Evolutionary conservation across 768 basidiomycete genomes (phyloP).

Genomic region (Candolleomyces aberdarensis): DNA sequence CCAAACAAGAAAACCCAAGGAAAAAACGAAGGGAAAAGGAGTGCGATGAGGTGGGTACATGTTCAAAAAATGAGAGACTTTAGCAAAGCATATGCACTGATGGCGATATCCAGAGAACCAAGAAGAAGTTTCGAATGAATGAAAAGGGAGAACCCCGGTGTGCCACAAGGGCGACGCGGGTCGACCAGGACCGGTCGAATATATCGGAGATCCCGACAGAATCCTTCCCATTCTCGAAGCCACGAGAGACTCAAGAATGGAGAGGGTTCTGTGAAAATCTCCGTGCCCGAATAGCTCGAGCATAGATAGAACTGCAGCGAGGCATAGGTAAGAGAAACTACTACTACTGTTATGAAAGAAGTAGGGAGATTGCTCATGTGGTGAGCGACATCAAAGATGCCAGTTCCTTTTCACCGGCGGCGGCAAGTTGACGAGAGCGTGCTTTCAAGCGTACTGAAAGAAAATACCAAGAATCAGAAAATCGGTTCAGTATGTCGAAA

Average conservation of each 20-base stretch:
- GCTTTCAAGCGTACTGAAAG: conserved; percentile 83
- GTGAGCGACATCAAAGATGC: neutral
- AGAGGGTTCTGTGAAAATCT: neutral
- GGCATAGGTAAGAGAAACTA: neutral
- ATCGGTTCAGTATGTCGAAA: neutral
- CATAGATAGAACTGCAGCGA: neutral
- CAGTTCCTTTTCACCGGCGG: conserved; percentile 2
- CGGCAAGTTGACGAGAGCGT: conserved; percentile 70
- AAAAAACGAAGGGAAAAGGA: too few species aligned
- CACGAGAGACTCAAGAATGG: neutral
- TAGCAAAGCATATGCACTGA: too few species aligned
- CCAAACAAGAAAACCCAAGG: too few species aligned
- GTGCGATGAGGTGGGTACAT: too few species aligned
- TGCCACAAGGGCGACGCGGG: neutral
- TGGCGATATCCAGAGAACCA: too few species aligned
- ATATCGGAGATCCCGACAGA: neutral
- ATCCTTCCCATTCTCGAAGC: neutral
- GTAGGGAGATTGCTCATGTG: neutral
- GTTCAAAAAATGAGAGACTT: too few species aligned
- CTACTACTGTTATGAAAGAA: neutral
- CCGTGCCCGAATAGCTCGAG: neutral
- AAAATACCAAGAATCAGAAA: conserved; percentile 14
- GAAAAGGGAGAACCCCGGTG: neutral
- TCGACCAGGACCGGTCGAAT: neutral
- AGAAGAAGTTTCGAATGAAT: too few species aligned